Conservation (phyloP, 148 eudicot species). For the Spergularia marina region DNA sequence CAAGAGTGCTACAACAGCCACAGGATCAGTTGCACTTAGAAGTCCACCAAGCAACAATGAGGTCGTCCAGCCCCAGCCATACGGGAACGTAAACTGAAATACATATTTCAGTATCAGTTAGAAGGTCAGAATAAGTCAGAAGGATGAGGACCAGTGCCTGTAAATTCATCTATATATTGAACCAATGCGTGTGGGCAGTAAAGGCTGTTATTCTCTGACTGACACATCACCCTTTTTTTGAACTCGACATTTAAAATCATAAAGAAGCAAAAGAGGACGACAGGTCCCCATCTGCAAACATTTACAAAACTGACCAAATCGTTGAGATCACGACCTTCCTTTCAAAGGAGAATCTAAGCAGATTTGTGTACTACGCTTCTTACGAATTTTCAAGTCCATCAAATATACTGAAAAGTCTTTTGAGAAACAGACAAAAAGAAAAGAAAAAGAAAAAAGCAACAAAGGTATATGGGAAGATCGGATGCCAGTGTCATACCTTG, state of each 20-base stretch:
- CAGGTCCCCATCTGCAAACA: too few species aligned
- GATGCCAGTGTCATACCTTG: slow-evolving; percentile 49
- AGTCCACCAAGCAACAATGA: slow-evolving; percentile 93
- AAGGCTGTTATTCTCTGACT: neutral
- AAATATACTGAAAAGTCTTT: neutral
- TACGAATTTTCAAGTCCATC: neutral
- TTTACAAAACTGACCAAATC: too few species aligned
- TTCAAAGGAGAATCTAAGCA: neutral
- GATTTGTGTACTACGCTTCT: neutral
- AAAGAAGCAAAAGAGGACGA: too few species aligned
- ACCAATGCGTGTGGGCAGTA: neutral
- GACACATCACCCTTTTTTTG: neutral
- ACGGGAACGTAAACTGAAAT: slow-evolving; percentile 72
- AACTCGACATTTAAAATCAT: too few species aligned
- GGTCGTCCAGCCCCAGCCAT: slow-evolving; percentile 89
- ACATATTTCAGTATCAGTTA: neutral
- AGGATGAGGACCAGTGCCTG: neutral
- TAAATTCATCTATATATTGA: neutral
- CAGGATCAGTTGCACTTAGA: slow-evolving; percentile 98
- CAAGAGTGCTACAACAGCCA: slow-evolving; percentile 92
- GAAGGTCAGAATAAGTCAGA: neutral
- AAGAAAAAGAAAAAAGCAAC: neutral
- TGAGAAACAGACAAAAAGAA: neutral
- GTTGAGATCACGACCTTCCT: neutral
- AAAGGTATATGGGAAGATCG: neutral